These are phyloP conservation scores for Botrytis porri DNA, from an alignment of 2,329 filamentous ascomycete genomes.

Conservation along the genomic window DNA sequence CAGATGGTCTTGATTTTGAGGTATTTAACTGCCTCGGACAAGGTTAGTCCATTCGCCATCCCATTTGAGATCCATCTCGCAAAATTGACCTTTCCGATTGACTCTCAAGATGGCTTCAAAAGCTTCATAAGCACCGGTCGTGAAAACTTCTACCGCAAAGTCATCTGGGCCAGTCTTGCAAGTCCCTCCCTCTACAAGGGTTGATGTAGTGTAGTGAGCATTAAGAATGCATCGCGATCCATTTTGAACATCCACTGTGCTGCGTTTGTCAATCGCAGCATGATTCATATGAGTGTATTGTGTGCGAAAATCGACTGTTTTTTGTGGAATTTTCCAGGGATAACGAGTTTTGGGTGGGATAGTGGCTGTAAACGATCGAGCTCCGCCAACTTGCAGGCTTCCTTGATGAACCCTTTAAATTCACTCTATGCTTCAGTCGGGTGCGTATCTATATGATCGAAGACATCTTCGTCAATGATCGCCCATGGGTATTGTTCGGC, in stretches of 20 bases:
- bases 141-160: no score
- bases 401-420: no score
- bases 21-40: background rate
- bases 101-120: background rate
- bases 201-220: background rate
- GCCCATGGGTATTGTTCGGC: no score
- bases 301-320: background rate
- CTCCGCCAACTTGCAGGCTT: no score
- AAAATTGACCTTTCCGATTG: background rate
- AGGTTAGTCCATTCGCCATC: background rate
- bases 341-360: background rate
- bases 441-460: no score
- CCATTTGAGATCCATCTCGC: background rate
- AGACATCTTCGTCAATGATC: no score
- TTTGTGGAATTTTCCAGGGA: background rate
- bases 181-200: background rate
- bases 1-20: background rate
- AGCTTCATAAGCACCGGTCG: no score
- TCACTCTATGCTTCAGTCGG: no score
- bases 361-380: no score
- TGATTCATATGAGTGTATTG: background rate
- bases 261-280: accelerated
- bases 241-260: background rate
- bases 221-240: background rate
- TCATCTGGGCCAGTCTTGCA: background rate